Base-by-base conservation (phyloP, 345 rosid species). In the Rhizophora apiculata region DNA sequence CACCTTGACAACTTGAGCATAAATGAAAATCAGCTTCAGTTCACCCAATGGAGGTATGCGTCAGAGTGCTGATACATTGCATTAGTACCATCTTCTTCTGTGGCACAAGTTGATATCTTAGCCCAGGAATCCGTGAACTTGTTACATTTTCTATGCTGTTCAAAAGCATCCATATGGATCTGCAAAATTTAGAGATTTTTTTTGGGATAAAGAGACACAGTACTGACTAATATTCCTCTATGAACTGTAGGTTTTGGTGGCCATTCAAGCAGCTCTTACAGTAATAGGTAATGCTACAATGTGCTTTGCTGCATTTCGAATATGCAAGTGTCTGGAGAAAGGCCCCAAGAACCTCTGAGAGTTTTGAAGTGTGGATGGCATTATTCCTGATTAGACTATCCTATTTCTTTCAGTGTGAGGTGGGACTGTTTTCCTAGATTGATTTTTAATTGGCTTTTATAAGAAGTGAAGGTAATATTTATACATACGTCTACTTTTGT, bases 241-340 rank as follows among this genome's bases (percentile, higher is more conserved):
- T 67, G 59, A 67, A 31, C 62, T 72, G 63, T 68, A 88, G 93
- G 93, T 90, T 37, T 68, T 88, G 82, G 93, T 93, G 52, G 96
- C 89, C 69, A 83, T 90, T 76, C 98, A 90, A 76, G 96, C 85
- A 46, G 95, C 90, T 7, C 61, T 94, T 63, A 94, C 97, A 7
- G 90, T 85, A n/a, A 67, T 89, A 16, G 97, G 99, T 58, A 91
- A 91, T 67, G 82, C 82, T 26, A 91, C 97, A 26, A 75, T 94
- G 87, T 88, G 95, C 66, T 71, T 88, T 53, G 98, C 93, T 51
- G 97, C 98, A 69, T 91, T 56, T 81, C 88, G 92, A 48, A 88
- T 91, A 70, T 83, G 77, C 85, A 87, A 81, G 77, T 78, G 80
- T 21, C 57, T 80, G 29, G 82, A 80, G 52, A 77, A 94, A 72